Evolutionary conservation across 73 alveolate species (phyloP).

Genomic region (Paramecium sexaurelia): DNA sequence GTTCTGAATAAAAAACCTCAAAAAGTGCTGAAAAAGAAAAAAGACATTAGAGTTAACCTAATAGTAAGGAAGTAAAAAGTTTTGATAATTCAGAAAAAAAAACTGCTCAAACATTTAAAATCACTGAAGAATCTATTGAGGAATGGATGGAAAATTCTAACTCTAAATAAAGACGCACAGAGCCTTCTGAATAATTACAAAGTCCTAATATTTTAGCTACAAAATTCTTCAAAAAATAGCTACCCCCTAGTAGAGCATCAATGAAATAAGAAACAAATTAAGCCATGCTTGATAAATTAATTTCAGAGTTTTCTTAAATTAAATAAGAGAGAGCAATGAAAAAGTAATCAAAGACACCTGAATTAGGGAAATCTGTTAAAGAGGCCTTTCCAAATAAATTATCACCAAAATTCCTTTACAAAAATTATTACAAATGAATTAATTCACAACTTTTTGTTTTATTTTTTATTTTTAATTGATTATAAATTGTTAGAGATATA

Average conservation of each 20-base stretch:
- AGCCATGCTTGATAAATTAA: slow-evolving; percentile 7
- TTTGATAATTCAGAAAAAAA: slow-evolving; percentile 33
- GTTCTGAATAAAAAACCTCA: not conserved
- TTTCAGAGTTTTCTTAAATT: not conserved
- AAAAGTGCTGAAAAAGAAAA: slow-evolving; percentile 22
- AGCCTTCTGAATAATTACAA: not conserved
- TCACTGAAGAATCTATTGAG: slow-evolving; percentile 52
- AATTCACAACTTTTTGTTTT: not conserved
- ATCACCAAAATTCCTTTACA: slow-evolving; percentile 39
- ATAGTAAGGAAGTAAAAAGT: not conserved
- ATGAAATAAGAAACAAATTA: slow-evolving; percentile 15
- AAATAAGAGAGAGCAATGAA: slow-evolving; percentile 26
- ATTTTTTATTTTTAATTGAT: not conserved
- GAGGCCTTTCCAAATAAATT: not conserved
- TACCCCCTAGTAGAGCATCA: slow-evolving; percentile 9
- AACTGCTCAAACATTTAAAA: slow-evolving; percentile 23
- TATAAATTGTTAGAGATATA: not conserved
- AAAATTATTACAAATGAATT: slow-evolving; percentile 51
- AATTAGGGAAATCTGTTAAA: slow-evolving; percentile 9
- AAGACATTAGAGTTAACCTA: slow-evolving; percentile 33
- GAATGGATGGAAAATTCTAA: slow-evolving; percentile 60
- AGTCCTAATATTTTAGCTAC: slow-evolving; percentile 44
- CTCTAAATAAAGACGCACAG: slow-evolving; percentile 41
- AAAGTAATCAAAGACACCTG: slow-evolving; percentile 48
- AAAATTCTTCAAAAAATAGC: not conserved